Base-by-base conservation (phyloP, 2,329 filamentous ascomycete species). In the Cadophora sp. region DNA sequence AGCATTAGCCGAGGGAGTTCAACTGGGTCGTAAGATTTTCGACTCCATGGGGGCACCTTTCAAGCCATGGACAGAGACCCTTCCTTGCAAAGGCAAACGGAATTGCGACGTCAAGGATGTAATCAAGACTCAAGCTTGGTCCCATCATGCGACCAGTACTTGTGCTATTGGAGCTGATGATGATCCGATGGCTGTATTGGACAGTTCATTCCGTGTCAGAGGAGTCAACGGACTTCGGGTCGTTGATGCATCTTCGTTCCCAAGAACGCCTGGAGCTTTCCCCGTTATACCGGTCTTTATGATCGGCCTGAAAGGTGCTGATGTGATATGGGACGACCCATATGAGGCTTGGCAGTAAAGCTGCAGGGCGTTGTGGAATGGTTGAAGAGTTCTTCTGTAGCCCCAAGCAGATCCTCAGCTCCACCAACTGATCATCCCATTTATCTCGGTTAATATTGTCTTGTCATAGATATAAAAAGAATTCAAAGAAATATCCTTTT, bases 161-260 rank as follows among this genome's bases (percentile, higher is more conserved):
- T 83, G 81, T 60, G 80, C 83, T 0, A 88, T 89, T 70, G 87
- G 87, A 1, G 78, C 79, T 0, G 81, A 84, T 45, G 79, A 79
- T 11, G 85, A 90, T 71, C 76, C 80, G 1, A 82, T 82, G 72
- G 85, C 85, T 9, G 85, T 87, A 1, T 75, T 89, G 60, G 84
- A 89, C 72, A 79, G 79, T 0, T 77, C 84, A 59, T 88, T 89
- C 74, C 79, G 81, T 11, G 87, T 90, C 0, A 79, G 83, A 7
- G 85, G 85, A 0, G 83, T 87, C 0, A 76, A 80, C 0, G 83
- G 84, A 0, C 73, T 90, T 56, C 79, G 87, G 36, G 87, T 90
- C 1, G 87, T 90, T 0, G 87, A 90, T 77, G 87, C 86, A 0
- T 84, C 81, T 30, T 80, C 85, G 0, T 89, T 85, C 65, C 84